Conservation (phyloP, 2,329 filamentous ascomycete species). For the Aspergillus neotritici region DNA sequence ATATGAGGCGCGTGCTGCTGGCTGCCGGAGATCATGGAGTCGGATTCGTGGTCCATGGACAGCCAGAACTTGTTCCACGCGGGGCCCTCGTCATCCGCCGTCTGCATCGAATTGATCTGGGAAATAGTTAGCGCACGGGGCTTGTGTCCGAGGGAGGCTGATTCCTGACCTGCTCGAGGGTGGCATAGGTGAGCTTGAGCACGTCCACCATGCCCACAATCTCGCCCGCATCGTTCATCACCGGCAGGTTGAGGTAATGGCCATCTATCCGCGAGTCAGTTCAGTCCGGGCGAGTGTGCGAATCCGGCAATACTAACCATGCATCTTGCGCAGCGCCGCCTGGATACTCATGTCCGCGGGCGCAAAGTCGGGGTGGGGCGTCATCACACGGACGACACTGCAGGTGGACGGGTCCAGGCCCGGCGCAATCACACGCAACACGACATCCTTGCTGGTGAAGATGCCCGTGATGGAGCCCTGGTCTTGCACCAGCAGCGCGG, state of each 20-base stretch:
- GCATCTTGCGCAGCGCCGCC: conserved; percentile 96
- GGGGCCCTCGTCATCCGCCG: conserved; percentile 81
- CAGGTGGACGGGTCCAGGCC: conserved; percentile 90
- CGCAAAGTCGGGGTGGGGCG: conserved; percentile 96
- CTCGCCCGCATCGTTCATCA: conserved; percentile 95
- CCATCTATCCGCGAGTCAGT: conserved; percentile 58
- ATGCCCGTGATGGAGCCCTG: conserved; percentile 97
- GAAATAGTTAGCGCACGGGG: conserved; percentile 4
- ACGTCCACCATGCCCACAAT: conserved; percentile 99
- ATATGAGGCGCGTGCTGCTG: conserved; percentile 58
- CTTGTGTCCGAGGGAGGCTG: neutral
- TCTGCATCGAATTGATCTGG: conserved; percentile 82
- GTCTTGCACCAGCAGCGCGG: conserved; percentile 91
- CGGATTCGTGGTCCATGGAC: conserved; percentile 87
- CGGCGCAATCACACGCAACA: conserved; percentile 93
- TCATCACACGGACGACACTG: conserved; percentile 98
- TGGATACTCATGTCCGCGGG: conserved; percentile 99
- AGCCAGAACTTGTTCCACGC: conserved; percentile 99
- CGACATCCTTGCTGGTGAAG: conserved; percentile 98
- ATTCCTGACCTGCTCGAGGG: conserved; percentile 74
- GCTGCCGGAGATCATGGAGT: conserved; percentile 91
- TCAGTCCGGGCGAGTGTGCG: neutral
- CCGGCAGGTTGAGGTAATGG: conserved; percentile 94
- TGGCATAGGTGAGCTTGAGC: conserved; percentile 95
- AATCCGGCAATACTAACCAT: conserved; percentile 58